Base-by-base conservation (phyloP, 2,329 filamentous ascomycete species). In the Microcyclosporella mali region DNA sequence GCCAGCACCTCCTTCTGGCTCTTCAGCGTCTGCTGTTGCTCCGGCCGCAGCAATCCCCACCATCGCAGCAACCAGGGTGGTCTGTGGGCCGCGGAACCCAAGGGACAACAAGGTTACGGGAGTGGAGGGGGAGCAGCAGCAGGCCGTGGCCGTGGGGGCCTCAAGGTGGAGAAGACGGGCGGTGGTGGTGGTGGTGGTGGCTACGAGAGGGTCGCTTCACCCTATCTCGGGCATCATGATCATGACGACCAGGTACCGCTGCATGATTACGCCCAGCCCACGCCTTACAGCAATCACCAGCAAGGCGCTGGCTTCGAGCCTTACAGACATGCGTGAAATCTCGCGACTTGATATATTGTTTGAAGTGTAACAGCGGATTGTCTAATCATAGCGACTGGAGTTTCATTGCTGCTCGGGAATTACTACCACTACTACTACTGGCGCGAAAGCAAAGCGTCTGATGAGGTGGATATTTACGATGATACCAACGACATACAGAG, bases 11-110 rank as follows among this genome's bases (percentile, higher is more conserved):
- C 95, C 62, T 95, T 97, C 82, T 97, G 92, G 90, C 70, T 89
- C 60, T 79, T 94, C 65, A 87, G 82, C 66, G 78, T 85, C 59
- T 97, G 90, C 82, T 97, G 89, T 79, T 95, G 89, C 74, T 81
- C 77, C 56, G 86, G 87, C 35, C 72, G 75, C 56, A 73, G 68
- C 41, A 68, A 70, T 19, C 71, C 70, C 40, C 63, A 69, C 58
- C 68, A 68, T 51, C 53, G 63, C 47, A 62, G 61, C 40, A 68
- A 70, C 47, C 59, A 61, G 32, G 58, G 59, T 39, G 58, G 60
- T n/a, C 56, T 66, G 8, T 59, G 56, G 57, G 53, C 50, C 27
- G 58, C 57, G 1, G 59, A 60, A 48, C 53, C 54, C 14, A 57
- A 56, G 43, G 56, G 52, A 8, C 40, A n/a, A n/a, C 45, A 51